These are phyloP conservation scores for Paracamarosporium sp. DNA, from an alignment of 2,329 filamentous ascomycete species.

Conservation along the genomic window DNA sequence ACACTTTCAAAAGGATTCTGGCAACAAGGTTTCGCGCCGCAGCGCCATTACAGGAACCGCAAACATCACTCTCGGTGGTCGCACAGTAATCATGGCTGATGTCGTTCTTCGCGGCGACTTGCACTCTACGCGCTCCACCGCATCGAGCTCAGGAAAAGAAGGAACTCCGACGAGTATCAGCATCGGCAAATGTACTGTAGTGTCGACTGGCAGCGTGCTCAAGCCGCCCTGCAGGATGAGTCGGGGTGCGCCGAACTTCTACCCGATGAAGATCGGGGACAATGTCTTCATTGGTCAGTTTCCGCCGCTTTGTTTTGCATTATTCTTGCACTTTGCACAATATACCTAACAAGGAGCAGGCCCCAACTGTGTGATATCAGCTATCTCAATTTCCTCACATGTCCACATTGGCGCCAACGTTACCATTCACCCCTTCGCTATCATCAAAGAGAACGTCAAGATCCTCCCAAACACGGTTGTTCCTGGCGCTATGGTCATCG, in stretches of 20 bases:
- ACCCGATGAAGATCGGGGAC: constrained; percentile 90
- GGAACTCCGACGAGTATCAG: constrained; percentile 67
- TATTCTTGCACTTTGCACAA: neutral
- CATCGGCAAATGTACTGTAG: constrained; percentile 90
- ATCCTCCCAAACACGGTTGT: constrained; percentile 86
- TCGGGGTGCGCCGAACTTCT: constrained; percentile 77
- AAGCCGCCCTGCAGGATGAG: constrained; percentile 84
- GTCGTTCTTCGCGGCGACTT: constrained; percentile 94
- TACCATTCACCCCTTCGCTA: constrained; percentile 83
- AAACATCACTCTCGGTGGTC: constrained; percentile 96
- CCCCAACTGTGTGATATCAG: constrained; percentile 73
- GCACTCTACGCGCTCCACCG: constrained; percentile 49
- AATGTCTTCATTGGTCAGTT: constrained; percentile 87
- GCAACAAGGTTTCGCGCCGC: constrained; percentile 96
- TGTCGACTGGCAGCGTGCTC: constrained; percentile 78
- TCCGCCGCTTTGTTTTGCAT: neutral
- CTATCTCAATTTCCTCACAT: constrained; percentile 82
- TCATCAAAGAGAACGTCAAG: constrained; percentile 92
- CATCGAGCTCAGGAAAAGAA: constrained; percentile 38
- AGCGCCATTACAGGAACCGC: constrained; percentile 92
- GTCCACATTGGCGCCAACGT: constrained; percentile 82
- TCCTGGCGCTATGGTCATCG: constrained; percentile 87
- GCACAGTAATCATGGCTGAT: constrained; percentile 91
- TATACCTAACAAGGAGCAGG: constrained; percentile 28
- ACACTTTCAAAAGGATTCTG: constrained; percentile 73